Conservation (phyloP, 2,329 filamentous ascomycete genomes). For the Fusarium penzigii region DNA sequence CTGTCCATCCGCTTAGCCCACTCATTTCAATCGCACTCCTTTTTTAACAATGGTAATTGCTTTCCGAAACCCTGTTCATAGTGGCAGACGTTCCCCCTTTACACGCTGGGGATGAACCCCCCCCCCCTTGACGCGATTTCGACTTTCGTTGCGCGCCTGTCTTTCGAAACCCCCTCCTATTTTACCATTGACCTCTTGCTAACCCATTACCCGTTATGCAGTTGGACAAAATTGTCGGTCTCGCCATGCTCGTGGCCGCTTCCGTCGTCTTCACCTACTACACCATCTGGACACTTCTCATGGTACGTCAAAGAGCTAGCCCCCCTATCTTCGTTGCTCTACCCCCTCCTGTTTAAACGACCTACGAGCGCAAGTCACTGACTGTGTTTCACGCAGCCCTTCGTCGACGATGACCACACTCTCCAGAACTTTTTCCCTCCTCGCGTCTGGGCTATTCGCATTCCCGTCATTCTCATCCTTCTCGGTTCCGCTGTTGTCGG, state of each 20-base stretch:
- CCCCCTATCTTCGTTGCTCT: constrained; percentile 3
- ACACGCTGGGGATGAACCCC: constrained; percentile 15
- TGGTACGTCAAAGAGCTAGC: constrained; percentile 60
- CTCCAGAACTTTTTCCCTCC: constrained; percentile 95
- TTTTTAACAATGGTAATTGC: constrained; percentile 26
- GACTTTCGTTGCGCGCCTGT: constrained; percentile 1
- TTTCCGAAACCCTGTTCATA: neutral
- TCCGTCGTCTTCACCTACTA: constrained; percentile 78
- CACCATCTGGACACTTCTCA: constrained; percentile 94
- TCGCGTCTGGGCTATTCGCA: constrained; percentile 97
- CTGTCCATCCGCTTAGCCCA: constrained; percentile 9
- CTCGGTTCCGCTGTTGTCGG: constrained; percentile 91
- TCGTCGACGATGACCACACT: constrained; percentile 92
- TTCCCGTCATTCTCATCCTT: constrained; percentile 94
- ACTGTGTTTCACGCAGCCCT: constrained; percentile 63
- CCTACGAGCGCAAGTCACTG: neutral
- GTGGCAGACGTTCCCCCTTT: neutral
- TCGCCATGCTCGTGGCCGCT: constrained; percentile 68
- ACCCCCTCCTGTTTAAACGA: too few relatives aligned
- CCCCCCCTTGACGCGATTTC: constrained; percentile 19
- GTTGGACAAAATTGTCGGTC: constrained; percentile 82
- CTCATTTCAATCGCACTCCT: constrained; percentile 20
- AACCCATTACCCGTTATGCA: constrained; percentile 40
- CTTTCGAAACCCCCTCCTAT: constrained; percentile 25
- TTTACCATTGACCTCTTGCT: constrained; percentile 8